These are phyloP conservation scores for Ophiostoma fasciatum DNA, from an alignment of 2,329 filamentous ascomycete species.

Conservation along the genomic window DNA sequence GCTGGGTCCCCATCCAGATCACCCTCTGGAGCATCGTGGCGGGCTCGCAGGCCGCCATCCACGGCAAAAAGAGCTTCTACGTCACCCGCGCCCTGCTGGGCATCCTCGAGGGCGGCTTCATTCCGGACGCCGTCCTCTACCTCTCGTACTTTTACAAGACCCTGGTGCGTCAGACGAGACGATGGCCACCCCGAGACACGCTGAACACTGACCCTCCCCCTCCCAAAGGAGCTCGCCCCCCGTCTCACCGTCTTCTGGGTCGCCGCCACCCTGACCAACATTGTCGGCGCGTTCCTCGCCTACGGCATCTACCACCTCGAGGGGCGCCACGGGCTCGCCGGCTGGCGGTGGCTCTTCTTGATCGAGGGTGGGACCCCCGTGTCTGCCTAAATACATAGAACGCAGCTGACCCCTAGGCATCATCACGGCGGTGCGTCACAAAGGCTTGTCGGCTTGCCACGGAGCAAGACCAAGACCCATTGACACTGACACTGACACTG, in stretches of 20 bases:
- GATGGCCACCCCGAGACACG: too few relatives aligned
- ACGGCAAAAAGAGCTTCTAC: slow-evolving; percentile 15
- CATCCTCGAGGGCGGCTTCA: slow-evolving; percentile 13
- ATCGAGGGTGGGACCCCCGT: slow-evolving; percentile 34
- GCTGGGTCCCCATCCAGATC: slow-evolving; percentile 21
- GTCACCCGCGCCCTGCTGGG: slow-evolving; percentile 9
- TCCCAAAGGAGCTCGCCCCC: too few relatives aligned
- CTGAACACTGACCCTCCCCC: too few relatives aligned
- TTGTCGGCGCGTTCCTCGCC: slow-evolving; percentile 19
- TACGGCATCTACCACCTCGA: slow-evolving; percentile 19
- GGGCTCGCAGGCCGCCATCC: slow-evolving; percentile 16
- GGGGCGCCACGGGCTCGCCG: slow-evolving; percentile 16
- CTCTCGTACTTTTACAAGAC: slow-evolving; percentile 20
- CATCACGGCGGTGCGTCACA: slow-evolving; percentile 29
- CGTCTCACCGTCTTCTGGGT: slow-evolving; percentile 20
- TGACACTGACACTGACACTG: too few relatives aligned
- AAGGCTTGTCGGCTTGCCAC: too few relatives aligned
- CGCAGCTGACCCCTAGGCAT: too few relatives aligned
- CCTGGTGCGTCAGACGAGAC: too few relatives aligned
- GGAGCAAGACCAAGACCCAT: too few relatives aligned
- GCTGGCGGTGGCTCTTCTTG: slow-evolving; percentile 32
- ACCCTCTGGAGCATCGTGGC: slow-evolving; percentile 18
- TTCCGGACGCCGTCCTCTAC: slow-evolving; percentile 19
- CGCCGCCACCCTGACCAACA: slow-evolving; percentile 16
- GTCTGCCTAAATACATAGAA: too few relatives aligned